A percentile compares a stretch with the other conserved stretches of the same genome.
Evolutionary conservation across 169 alveolate species (phyloP).

Genomic region (Perkinsus marinus): DNA sequence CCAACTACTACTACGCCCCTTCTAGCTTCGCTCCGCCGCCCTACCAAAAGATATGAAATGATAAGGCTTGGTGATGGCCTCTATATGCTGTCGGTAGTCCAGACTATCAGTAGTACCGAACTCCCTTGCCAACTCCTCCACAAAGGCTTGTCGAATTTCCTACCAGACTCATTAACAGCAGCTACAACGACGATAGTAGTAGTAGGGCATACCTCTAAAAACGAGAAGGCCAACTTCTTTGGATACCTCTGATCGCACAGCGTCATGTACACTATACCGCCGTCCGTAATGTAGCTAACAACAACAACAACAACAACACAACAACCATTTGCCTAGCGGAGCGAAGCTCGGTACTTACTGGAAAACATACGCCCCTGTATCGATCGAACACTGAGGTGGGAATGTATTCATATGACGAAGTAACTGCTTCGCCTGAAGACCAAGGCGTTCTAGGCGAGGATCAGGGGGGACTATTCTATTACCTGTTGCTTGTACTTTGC

Average conservation of each 20-base stretch:
- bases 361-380: neutral
- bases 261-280: conserved; percentile 49
- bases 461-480: no score
- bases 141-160: conserved; percentile 44
- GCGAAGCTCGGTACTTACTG: neutral
- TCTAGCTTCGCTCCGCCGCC: conserved; percentile 12
- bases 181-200: no score
- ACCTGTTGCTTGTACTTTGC: conserved; percentile 27
- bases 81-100: conserved; percentile 46
- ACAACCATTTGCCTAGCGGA: neutral
- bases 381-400: conserved; percentile 13
- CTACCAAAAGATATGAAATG: conserved; percentile 57
- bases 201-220: conserved; percentile 9
- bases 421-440: conserved; percentile 35
- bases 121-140: conserved; percentile 50
- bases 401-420: conserved; percentile 19
- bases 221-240: conserved; percentile 59
- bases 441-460: no score
- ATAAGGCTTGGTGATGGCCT: conserved; percentile 60
- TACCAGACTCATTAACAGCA: no score
- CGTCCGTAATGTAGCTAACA: conserved; percentile 33
- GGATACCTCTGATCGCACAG: conserved; percentile 54
- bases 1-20: neutral
- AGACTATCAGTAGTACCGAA: conserved; percentile 43
- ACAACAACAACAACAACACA: conserved; percentile 15